Evolutionary conservation across 1,284 basidiomycete species (phyloP), one percentile per base, ranked within the genome.

Genomic region (Pseudozyma thailandica): DNA sequence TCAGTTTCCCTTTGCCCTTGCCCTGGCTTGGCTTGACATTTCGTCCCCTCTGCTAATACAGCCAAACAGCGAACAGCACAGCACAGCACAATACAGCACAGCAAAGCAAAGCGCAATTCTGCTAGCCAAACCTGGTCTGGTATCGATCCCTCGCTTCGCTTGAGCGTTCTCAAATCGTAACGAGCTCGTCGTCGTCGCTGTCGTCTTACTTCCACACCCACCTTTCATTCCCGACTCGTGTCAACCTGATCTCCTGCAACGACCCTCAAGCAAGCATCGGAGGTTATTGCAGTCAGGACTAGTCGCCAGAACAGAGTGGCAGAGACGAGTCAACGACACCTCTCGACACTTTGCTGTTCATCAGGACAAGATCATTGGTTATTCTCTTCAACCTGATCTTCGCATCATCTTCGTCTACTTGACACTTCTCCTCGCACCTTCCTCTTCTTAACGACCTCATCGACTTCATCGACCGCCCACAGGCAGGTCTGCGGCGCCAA

Each of bases 71-170:
- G n/a, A 26, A 16, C 21, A 3, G 10, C 7, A 20, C 6, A 16
- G 13, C 38, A 21, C 33, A 10, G 20, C 39, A 41, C 10, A 44
- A 12, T 18, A n/a, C 21, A 10, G 4, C 21, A 44, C 43, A 28
- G 15, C 43, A 44, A 25, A 44, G 26, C 43, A 16, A 16, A 44
- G 43, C 43, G 43, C 43, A 30, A 21, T 37, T 21, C 18, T 16
- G 46, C 46, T 26, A 48, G 33, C 31, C 23, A 37, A 25, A 48
- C 27, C 37, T 50, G 38, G 13, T 23, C 16, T 37, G 23, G 33
- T 53, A 54, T 54, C 37, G 44, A 39, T 49, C 30, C 50, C 44
- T 50, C 48, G 49, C 23, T 56, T 47, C 59, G 43, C 50, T 47
- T 18, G 51, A n/a, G n/a, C n/a, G n/a, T n/a, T 45, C 48, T 44